Percentiles rank a stretch among this genome's conserved stretches.
These are phyloP conservation scores for Cercospora sojina DNA, from an alignment of 2,329 filamentous ascomycete species.

Conservation along the genomic window DNA sequence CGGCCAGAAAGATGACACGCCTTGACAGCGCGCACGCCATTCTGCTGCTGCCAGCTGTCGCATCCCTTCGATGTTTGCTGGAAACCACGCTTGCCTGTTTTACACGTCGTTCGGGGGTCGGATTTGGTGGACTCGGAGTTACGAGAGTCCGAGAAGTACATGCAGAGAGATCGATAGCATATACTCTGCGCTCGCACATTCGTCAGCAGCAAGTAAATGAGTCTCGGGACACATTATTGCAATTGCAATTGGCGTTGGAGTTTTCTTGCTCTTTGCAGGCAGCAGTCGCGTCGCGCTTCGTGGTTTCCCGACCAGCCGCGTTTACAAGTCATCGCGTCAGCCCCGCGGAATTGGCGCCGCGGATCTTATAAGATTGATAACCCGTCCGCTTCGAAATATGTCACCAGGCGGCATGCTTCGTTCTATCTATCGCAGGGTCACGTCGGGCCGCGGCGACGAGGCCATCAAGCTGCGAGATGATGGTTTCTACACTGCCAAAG, in stretches of 20 bases:
- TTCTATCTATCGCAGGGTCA: constrained; percentile 14
- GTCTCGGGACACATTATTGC: background rate
- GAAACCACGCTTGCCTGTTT: background rate
- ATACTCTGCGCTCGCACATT: background rate
- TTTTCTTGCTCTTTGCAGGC: background rate
- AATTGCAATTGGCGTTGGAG: background rate
- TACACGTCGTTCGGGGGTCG: background rate
- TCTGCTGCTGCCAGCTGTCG: background rate
- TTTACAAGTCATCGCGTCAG: background rate
- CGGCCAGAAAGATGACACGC: constrained; percentile 53
- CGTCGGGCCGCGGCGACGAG: constrained; percentile 11
- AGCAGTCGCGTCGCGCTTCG: background rate
- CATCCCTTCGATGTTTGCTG: background rate
- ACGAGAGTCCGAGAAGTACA: constrained; percentile 1
- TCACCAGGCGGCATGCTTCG: constrained; percentile 21
- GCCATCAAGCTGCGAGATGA: constrained; percentile 32
- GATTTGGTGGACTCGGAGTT: constrained; percentile 4
- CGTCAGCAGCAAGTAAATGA: background rate
- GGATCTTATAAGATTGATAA: constrained; percentile 10
- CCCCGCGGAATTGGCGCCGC: background rate
- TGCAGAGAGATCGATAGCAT: background rate
- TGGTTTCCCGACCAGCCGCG: background rate
- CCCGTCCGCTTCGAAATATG: background rate
- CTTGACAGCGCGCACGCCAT: constrained; percentile 2
- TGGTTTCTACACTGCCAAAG: constrained; percentile 51